Base-by-base conservation (phyloP, 163 green algal genomes). In the Prototheca cutis region DNA sequence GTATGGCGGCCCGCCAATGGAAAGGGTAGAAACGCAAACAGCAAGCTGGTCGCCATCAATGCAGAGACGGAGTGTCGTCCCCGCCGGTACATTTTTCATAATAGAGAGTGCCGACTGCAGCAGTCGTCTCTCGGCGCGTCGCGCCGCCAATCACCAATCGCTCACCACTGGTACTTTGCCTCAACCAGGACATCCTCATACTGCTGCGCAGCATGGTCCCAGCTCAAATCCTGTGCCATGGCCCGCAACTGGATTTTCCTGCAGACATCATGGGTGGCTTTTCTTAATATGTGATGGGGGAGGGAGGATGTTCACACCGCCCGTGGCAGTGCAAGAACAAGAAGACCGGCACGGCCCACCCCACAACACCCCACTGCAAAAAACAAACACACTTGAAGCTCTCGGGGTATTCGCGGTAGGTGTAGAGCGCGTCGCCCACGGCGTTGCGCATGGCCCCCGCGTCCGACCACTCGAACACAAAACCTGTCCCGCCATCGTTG, bases 161-260 rank as follows among this genome's bases (percentile, higher is more conserved):
- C n/a, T 40, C 49, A 93, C 85, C 85, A 93, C 69, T 90, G 81
- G 72, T 85, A 93, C 78, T 96, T 95, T 40, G 89, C 91, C 13
- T 80, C 81, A 18, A 97, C 53, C 39, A 98, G 65, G 18, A 95
- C 82, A 51, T 95, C 82, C 68, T 96, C 88, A 59, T 97, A 97
- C 54, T 80, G 70, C 65, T 86, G 61, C 4, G 90, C 90, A 0
- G 88, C 88, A 34, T 91, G 71, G 48, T 92, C 85, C 90, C 90
- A 95, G 52, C 55, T 79, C 56, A 87, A 58, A 60, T 91, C 81
- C 71, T 89, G 82, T 51, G 72, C 51, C 87, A 95, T 95, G 51
- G 83, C 82, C 5, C 86, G 76, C 61, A 59, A 48, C 70, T 89
- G 81, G 7, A 84, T 53, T n/a, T 57, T n/a, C n/a, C n/a, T n/a